phyloP scores from a whole-genome alignment of 768 basidiomycete genomes.

The Mycena capillaripes region DNA sequence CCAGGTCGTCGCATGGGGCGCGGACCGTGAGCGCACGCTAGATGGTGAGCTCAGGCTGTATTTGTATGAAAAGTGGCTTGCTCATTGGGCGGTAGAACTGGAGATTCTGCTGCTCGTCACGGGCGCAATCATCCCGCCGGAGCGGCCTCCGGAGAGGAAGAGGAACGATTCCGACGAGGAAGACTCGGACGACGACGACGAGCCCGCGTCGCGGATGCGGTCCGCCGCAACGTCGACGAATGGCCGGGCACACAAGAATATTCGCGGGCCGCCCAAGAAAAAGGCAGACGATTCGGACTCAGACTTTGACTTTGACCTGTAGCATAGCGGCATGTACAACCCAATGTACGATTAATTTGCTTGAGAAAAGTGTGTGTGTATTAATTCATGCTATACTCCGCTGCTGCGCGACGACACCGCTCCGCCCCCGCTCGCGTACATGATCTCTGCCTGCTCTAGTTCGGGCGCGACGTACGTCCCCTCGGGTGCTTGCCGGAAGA shows the following conservation, averaged over 20 bases:
- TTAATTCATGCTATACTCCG: conserved; percentile 32
- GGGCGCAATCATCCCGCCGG: conserved; percentile 73
- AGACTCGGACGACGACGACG: conserved; percentile 53
- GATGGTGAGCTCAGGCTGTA: conserved; percentile 72
- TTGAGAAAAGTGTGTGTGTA: conserved; percentile 16
- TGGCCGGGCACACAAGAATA: conserved; percentile 64
- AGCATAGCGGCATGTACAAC: conserved; percentile 35
- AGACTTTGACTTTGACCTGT: conserved; percentile 86
- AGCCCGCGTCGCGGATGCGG: conserved; percentile 60
- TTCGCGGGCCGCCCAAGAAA: conserved; percentile 57
- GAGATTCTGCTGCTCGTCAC: conserved; percentile 78
- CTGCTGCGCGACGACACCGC: conserved; percentile 41
- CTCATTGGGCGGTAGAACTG: conserved; percentile 61
- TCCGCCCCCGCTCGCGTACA: conserved; percentile 81
- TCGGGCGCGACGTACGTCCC: conserved; percentile 66
- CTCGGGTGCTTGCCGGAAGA: conserved; percentile 64
- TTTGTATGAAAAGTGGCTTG: not conserved
- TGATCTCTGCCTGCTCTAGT: conserved; percentile 73
- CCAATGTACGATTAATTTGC: conserved; percentile 30
- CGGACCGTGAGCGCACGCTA: conserved; percentile 78
- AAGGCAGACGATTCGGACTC: conserved; percentile 70
- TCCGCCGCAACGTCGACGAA: conserved; percentile 74
- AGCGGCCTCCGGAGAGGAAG: conserved; percentile 51
- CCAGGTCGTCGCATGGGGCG: conserved; percentile 89
- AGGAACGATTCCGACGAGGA: conserved; percentile 42